A percentile compares a stretch with the other conserved stretches of the same genome.
Conservation (phyloP, 306 rosid genomes). For the Acacia crassicarpa region DNA sequence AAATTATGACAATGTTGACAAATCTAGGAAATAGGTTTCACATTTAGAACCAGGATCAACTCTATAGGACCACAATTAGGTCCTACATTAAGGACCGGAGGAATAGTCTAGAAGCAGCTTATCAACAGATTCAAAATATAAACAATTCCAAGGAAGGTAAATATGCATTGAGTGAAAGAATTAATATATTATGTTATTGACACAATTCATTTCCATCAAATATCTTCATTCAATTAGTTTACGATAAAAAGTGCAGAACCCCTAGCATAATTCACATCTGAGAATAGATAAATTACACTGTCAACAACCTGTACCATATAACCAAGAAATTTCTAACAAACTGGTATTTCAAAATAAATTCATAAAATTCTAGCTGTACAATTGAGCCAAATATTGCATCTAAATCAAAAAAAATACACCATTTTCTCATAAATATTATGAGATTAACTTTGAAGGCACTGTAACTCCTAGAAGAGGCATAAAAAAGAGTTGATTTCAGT, state of each 20-base stretch:
- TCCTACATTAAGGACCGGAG: too few species aligned
- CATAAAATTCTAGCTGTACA: slow-evolving; percentile 35
- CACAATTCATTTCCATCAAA: not conserved
- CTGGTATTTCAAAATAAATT: slow-evolving; percentile 6
- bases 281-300: slow-evolving; percentile 4
- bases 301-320: slow-evolving; percentile 12
- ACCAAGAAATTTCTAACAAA: slow-evolving; percentile 14
- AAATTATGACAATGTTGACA: too few species aligned
- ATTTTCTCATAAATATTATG: not conserved
- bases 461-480: slow-evolving; percentile 7
- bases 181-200: not conserved
- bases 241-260: not conserved
- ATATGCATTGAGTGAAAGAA: not conserved
- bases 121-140: not conserved
- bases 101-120: not conserved
- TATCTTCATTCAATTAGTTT: not conserved
- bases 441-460: not conserved
- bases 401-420: not conserved
- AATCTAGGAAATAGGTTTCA: too few species aligned
- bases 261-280: slow-evolving; percentile 12
- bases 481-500: slow-evolving; percentile 28
- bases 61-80: too few species aligned
- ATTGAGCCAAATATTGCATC: slow-evolving; percentile 17
- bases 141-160: not conserved
- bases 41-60: too few species aligned